These are phyloP conservation scores for Myxozyma kluyveri DNA, from an alignment of 805 yeast genomes.

Conservation along the genomic window DNA sequence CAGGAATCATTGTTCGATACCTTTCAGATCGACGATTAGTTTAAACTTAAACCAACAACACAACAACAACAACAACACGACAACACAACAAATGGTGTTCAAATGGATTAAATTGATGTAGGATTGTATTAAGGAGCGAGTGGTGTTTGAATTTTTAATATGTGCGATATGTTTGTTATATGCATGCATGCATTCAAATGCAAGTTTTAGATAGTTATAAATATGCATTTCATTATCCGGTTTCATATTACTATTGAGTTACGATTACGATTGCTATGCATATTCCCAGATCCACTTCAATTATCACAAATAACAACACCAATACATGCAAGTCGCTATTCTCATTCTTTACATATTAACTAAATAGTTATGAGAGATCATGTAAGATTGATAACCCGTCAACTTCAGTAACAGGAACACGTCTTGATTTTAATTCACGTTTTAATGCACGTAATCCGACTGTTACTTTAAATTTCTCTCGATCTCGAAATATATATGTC, in stretches of 20 bases:
- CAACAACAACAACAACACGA: too few species aligned
- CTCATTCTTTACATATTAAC: neutral
- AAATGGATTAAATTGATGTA: too few species aligned
- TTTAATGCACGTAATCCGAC: constrained; percentile 24
- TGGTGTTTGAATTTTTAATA: too few species aligned
- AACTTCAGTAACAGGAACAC: constrained; percentile 16
- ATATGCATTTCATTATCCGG: neutral
- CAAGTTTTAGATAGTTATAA: neutral
- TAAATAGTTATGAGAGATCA: constrained; percentile 2
- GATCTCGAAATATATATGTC: constrained; percentile 14
- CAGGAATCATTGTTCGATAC: constrained; percentile 83
- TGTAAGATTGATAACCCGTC: constrained; percentile 12
- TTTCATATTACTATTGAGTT: neutral
- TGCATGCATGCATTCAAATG: too few species aligned
- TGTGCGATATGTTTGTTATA: too few species aligned
- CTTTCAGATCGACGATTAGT: constrained; percentile 82
- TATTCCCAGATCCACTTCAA: neutral
- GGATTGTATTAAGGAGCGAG: too few species aligned
- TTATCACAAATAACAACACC: neutral
- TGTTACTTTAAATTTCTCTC: constrained; percentile 20
- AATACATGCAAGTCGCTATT: neutral
- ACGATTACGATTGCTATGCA: neutral
- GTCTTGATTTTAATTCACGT: constrained; percentile 12
- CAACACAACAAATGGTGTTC: too few species aligned
- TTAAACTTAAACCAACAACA: too few species aligned